Evolutionary conservation across 2,329 filamentous ascomycete genomes (phyloP), one percentile per base, ranked within the genome.

Genomic region (Tolypocladium nubicola): DNA sequence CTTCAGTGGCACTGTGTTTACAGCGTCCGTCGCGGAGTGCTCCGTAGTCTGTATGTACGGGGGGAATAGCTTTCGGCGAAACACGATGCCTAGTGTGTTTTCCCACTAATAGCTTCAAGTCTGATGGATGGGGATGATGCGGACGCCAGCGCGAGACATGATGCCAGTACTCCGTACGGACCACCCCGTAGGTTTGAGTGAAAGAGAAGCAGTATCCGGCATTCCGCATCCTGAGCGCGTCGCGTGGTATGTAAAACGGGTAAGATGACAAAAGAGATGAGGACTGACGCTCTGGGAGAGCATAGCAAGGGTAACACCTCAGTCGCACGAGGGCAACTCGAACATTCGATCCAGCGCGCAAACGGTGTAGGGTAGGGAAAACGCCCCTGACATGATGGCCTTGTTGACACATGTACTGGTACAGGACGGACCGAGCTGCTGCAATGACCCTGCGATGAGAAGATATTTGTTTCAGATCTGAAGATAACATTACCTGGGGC

Each of bases 401-500:
- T 43, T n/a, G n/a, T 6, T 21, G 19, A 9, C 9, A 35, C 23
- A 26, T 26, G 23, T 26, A 26, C 23, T 26, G 23, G 23, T 26
- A 26, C 23, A 26, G 23, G 23, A 26, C 16, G 52, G 26, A 43
- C 52, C n/a, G 16, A 4, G 23, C 47, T 50, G 30, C 30, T 35
- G 47, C 10, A 19, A 50, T n/a, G 30, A 14, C 19, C 30, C 30
- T 13, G 30, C 26, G 30, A 21, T 21, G 47, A 52, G 30, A 21
- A 52, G 47, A 19, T 35, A 30, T 37, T 33, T 54, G 52, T 54
- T 54, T 54, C 52, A 54, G 39, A 54, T 39, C 13, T 43, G 52
- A 30, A 16, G 14, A 41, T 41, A 37, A 40, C 21, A 40, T 53
- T 16, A 62, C 60, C 59, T 33, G 45, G 9, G 14, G 45, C 26